These are phyloP conservation scores for Allium sativum DNA, from an alignment of 106 monocot species.

Conservation along the genomic window DNA sequence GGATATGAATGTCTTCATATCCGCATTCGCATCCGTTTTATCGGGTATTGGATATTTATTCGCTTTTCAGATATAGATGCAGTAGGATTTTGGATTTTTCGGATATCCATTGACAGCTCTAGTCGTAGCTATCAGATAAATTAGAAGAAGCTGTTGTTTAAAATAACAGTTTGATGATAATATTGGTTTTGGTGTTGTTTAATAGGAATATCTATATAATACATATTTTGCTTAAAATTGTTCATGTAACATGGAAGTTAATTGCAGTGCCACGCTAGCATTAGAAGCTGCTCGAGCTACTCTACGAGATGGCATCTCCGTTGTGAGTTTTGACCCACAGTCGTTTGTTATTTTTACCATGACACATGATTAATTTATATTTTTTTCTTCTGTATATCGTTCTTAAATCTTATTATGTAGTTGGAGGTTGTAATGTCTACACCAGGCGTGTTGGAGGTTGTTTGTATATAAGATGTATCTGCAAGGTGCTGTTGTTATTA, in stretches of 20 bases:
- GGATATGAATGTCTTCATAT: too few relatives aligned
- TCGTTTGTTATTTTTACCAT: too few relatives aligned
- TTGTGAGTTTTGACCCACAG: constrained; percentile 32
- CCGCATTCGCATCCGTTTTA: too few relatives aligned
- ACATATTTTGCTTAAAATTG: background rate
- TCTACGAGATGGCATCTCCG: constrained; percentile 55
- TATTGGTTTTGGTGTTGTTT: too few relatives aligned
- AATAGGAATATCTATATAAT: background rate
- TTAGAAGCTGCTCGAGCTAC: constrained; percentile 81
- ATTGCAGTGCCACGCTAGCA: constrained; percentile 46
- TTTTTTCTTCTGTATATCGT: too few relatives aligned
- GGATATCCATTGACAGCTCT: too few relatives aligned
- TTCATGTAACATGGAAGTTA: background rate
- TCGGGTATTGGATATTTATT: too few relatives aligned
- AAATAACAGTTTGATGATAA: background rate
- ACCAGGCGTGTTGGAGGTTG: constrained; percentile 76
- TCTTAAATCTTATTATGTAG: constrained; percentile 25
- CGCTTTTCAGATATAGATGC: too few relatives aligned
- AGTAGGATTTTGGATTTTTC: too few relatives aligned
- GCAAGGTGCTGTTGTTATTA: background rate
- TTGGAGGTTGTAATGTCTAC: constrained; percentile 86
- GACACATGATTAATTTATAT: too few relatives aligned
- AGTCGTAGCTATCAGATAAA: too few relatives aligned
- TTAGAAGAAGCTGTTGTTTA: background rate
- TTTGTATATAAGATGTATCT: background rate